Conservation (phyloP, 108 stramenopile species). For the Parietichytrium sp. region DNA sequence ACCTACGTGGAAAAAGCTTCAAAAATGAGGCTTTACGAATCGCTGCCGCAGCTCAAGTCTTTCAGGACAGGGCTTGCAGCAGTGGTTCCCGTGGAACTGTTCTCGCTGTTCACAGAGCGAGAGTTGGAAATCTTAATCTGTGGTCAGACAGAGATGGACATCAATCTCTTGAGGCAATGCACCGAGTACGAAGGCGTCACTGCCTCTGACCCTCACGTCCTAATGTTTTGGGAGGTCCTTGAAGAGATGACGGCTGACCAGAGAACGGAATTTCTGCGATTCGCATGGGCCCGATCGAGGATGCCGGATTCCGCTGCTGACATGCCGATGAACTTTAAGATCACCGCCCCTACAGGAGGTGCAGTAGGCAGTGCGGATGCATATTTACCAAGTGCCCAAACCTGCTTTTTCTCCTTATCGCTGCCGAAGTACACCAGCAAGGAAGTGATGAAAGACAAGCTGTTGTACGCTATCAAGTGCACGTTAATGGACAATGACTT, state of each 20-base stretch:
- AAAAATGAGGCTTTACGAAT: slow-evolving; percentile 45
- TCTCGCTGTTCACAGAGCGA: slow-evolving; percentile 77
- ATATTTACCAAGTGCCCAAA: slow-evolving; percentile 86
- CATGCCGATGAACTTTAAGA: slow-evolving; percentile 67
- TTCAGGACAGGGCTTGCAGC: slow-evolving; percentile 83
- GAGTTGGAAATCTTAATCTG: slow-evolving; percentile 82
- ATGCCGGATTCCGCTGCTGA: slow-evolving; percentile 78
- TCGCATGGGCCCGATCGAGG: slow-evolving; percentile 92
- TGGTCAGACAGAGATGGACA: slow-evolving; percentile 88
- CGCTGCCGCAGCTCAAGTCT: slow-evolving; percentile 72
- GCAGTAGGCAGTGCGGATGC: slow-evolving; percentile 65
- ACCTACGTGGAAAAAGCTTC: slow-evolving; percentile 57
- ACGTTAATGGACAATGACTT: slow-evolving; percentile 97
- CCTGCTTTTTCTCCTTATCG: slow-evolving; percentile 91
- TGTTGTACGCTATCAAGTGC: slow-evolving; percentile 87
- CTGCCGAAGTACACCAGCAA: slow-evolving; percentile 81
- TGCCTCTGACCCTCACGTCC: slow-evolving; percentile 68
- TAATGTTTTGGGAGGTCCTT: slow-evolving; percentile 87
- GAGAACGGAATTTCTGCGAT: slow-evolving; percentile 83
- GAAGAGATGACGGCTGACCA: slow-evolving; percentile 79
- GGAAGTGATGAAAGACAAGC: slow-evolving; percentile 75
- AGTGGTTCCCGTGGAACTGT: slow-evolving; percentile 83
- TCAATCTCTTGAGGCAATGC: slow-evolving; percentile 77
- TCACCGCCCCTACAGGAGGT: slow-evolving; percentile 61
- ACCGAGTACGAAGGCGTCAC: slow-evolving; percentile 90